A percentile compares a stretch with the other conserved stretches of the same genome.
Evolutionary conservation across 345 rosid genomes (phyloP).

Genomic region (Gossypium bickii): DNA sequence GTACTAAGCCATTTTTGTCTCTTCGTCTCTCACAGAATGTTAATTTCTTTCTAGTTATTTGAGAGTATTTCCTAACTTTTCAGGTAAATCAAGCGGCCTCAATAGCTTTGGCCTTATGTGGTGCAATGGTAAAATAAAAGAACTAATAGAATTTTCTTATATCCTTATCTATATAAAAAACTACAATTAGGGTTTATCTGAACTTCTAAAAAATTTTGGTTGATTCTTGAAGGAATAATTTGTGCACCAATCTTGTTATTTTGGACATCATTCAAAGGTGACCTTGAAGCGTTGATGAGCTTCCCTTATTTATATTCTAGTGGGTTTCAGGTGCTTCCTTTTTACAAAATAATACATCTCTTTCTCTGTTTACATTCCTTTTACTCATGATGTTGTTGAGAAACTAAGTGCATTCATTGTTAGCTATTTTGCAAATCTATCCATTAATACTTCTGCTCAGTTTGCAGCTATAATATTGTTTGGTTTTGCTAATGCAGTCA

Average conservation of each 20-base stretch:
- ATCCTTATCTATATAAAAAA: neutral
- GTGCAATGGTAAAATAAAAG: slow-evolving; percentile 50
- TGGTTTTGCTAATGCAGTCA: slow-evolving; percentile 5
- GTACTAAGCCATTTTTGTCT: slow-evolving; percentile 23
- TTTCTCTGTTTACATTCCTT: neutral
- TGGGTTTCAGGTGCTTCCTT: slow-evolving; percentile 53
- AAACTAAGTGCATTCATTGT: neutral
- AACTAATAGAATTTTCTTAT: neutral
- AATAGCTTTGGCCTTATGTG: slow-evolving; percentile 68
- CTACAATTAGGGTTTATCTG: neutral
- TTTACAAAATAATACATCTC: neutral
- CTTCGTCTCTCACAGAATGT: neutral
- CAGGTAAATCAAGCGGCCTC: slow-evolving; percentile 63
- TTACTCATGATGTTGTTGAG: slow-evolving; percentile 2
- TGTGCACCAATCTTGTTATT: slow-evolving; percentile 49
- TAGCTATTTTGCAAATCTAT: slow-evolving; percentile 4
- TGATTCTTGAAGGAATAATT: slow-evolving; percentile 37
- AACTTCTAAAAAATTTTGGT: neutral
- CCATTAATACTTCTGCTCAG: neutral
- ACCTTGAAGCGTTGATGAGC: slow-evolving; percentile 38
- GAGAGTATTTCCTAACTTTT: slow-evolving; percentile 5
- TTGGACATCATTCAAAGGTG: slow-evolving; percentile 60
- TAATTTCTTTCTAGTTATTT: neutral
- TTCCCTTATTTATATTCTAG: slow-evolving; percentile 48
- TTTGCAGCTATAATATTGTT: neutral